Evolutionary conservation across 225 moss, liverwort and hornwort species (phyloP), one percentile per base, ranked within the genome.

Genomic region (Physcomitrellopsis africana): DNA sequence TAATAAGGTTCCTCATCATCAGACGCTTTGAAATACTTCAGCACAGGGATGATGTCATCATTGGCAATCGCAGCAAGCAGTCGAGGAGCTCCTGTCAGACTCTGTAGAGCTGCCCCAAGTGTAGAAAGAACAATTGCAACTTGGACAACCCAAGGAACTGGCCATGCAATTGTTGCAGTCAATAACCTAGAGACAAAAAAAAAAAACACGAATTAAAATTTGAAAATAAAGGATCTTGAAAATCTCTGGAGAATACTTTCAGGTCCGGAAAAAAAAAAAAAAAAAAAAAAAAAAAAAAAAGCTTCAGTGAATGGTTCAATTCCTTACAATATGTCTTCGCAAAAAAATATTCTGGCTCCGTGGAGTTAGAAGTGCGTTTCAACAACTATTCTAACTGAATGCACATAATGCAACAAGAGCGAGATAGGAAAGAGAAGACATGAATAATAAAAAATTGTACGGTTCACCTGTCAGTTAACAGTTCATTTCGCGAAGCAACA

Each of bases 61-160:
- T 96, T 96, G 11, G 96, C 96, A 75, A 96, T 96, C 42, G 96
- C 96, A 24, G 96, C 96, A 75, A 96, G 92, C 17, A 96, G 84
- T 65, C 96, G 80, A 64, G 96, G 96, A 60, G 96, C 96, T 72
- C 96, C 96, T 69, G 94, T 94, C 77, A 96, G 80, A 82, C 96
- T 96, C 82, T 96, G 96, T 53, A 96, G 83, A 41, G 94, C 96
- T 81, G 96, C 96, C 68, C 94, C 96, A 29, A 96, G 88, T 46
- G 96, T 96, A 56, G 96, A 96, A 66, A 96, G 78, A 69, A 96
- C 90, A 10, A 96, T 92, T 73, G 94, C 96, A 65, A 94, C 89
- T 87, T 96, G 96, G 46, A 96, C 94, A 63, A 92, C 89, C 82
- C 91, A 92, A 63, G 96, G 87, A 23, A 88, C 82, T 63, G 96